These are phyloP conservation scores for Aspergillus carlsbadensis DNA, from an alignment of 495 filamentous ascomycete species.

Conservation along the genomic window DNA sequence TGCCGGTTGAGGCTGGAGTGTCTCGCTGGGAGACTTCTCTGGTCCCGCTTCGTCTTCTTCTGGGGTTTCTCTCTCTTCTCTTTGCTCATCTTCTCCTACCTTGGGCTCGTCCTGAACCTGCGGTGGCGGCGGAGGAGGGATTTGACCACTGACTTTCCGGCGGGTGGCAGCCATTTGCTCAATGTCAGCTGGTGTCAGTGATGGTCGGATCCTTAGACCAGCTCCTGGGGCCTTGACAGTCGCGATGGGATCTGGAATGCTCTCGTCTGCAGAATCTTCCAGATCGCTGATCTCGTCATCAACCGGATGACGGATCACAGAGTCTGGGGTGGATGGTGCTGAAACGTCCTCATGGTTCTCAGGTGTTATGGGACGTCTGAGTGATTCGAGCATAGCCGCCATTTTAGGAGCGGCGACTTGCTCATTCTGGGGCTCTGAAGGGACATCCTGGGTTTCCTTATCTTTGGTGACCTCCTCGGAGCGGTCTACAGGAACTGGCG, in stretches of 20 bases:
- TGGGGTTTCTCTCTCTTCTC: constrained; percentile 30
- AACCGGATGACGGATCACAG: constrained; percentile 82
- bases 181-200: constrained; percentile 80
- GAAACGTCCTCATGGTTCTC: constrained; percentile 52
- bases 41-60: neutral
- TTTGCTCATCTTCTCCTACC: neutral
- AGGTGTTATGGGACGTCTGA: constrained; percentile 64
- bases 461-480: neutral
- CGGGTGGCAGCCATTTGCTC: constrained; percentile 84
- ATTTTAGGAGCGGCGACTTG: constrained; percentile 34
- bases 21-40: neutral
- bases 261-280: constrained; percentile 35
- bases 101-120: constrained; percentile 30
- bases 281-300: constrained; percentile 33
- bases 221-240: constrained; percentile 89
- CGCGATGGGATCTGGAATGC: constrained; percentile 78
- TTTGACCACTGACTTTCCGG: constrained; percentile 75
- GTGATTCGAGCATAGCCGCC: constrained; percentile 48
- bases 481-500: constrained; percentile 15
- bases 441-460: neutral
- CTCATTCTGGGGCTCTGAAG: constrained; percentile 16
- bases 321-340: constrained; percentile 81
- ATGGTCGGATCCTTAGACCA: constrained; percentile 86
- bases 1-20: constrained; percentile 10
- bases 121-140: constrained; percentile 62